These are phyloP conservation scores for Cutaneotrichosporon daszewskae DNA, from an alignment of 1,284 basidiomycete species.

Conservation along the genomic window DNA sequence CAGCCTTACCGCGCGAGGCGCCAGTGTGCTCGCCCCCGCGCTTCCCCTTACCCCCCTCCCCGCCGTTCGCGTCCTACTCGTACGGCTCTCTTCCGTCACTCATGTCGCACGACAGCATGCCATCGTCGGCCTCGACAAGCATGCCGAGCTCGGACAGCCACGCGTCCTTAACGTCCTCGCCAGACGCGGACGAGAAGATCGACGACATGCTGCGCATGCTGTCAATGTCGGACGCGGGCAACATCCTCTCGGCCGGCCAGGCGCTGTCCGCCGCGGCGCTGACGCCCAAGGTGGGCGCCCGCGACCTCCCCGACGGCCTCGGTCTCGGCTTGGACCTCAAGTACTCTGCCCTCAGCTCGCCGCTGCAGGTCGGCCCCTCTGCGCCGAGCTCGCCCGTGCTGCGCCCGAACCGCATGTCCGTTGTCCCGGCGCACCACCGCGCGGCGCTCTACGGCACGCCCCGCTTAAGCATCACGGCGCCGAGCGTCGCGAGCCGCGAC, in stretches of 20 bases:
- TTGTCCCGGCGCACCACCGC: slow-evolving; percentile 27
- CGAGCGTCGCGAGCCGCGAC: slow-evolving; percentile 1
- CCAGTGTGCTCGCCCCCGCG: neutral
- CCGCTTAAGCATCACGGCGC: neutral
- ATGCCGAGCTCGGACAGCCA: slow-evolving; percentile 12
- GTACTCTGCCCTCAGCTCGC: neutral
- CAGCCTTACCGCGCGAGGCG: too few species aligned
- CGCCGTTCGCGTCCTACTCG: slow-evolving; percentile 17
- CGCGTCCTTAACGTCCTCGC: slow-evolving; percentile 14
- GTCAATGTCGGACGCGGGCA: slow-evolving; percentile 3
- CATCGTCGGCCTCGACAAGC: slow-evolving; percentile 22
- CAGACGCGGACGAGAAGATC: slow-evolving; percentile 37
- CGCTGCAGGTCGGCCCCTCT: too few species aligned
- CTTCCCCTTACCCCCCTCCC: slow-evolving; percentile 17
- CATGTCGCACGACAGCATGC: slow-evolving; percentile 31
- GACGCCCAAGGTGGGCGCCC: neutral
- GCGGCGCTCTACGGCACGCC: slow-evolving; percentile 35
- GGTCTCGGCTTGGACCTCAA: slow-evolving; percentile 9
- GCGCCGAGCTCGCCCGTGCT: too few species aligned
- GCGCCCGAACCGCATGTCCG: slow-evolving; percentile 19
- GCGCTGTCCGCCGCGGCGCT: neutral
- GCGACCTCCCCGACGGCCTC: slow-evolving; percentile 15
- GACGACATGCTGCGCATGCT: slow-evolving; percentile 34
- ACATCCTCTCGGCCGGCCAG: neutral
- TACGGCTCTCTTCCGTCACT: slow-evolving; percentile 38